Conservation (phyloP, 129 eudicot species). For the Lonicera japonica region DNA sequence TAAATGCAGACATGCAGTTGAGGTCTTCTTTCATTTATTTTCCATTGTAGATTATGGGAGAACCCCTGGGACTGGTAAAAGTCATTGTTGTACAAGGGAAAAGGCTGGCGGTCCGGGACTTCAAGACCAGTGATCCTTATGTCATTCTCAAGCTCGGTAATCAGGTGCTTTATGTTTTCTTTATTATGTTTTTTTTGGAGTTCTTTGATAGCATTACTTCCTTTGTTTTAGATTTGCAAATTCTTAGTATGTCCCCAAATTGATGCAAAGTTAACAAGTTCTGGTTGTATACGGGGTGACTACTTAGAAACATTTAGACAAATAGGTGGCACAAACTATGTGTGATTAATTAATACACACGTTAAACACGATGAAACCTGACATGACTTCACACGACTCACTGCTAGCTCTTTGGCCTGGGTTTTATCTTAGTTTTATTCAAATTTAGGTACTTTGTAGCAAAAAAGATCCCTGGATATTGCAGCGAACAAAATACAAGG, state of each 20-base stretch:
- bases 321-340: no score
- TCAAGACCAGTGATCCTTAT: conserved; percentile 64
- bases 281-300: no score
- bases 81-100: conserved; percentile 44
- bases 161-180: conserved; percentile 28
- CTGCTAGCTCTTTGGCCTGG: no score
- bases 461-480: not conserved
- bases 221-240: no score
- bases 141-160: conserved; percentile 45
- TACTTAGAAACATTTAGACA: no score
- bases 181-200: no score
- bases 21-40: not conserved
- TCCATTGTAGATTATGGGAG: conserved; percentile 26
- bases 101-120: conserved; percentile 45
- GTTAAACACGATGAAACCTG: no score
- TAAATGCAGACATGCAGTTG: not conserved
- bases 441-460: not conserved
- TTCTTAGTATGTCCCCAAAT: no score
- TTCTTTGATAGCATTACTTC: not conserved
- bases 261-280: no score
- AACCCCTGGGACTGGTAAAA: conserved; percentile 33
- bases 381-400: no score
- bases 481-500: not conserved
- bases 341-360: no score
- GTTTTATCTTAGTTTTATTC: not conserved